These are phyloP conservation scores for Asparagopsis taxiformis DNA, from an alignment of 31 red algal genomes.

Conservation along the genomic window DNA sequence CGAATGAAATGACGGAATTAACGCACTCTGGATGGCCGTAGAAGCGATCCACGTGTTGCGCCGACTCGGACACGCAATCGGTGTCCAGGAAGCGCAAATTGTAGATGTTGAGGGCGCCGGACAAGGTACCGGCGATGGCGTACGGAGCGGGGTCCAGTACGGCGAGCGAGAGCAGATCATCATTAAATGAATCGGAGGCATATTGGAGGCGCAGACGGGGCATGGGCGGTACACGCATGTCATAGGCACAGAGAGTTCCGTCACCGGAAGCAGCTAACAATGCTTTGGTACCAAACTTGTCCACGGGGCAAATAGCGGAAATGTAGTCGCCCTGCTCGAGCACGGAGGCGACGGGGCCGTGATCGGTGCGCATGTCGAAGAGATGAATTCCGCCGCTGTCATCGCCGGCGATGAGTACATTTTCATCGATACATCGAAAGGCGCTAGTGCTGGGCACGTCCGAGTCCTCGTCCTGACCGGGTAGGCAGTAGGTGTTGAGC, in stretches of 20 bases:
- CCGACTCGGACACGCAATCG: constrained; percentile 11
- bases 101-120: constrained; percentile 53
- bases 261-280: constrained; percentile 33
- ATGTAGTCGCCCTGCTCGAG: constrained; percentile 55
- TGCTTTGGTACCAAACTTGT: constrained; percentile 11
- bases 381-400: constrained; percentile 10
- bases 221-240: constrained; percentile 28
- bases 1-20: constrained; percentile 16
- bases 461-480: too few relatives aligned
- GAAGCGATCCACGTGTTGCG: constrained; percentile 47
- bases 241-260: constrained; percentile 55
- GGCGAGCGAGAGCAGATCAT: constrained; percentile 47
- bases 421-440: not conserved
- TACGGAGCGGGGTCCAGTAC: constrained; percentile 12
- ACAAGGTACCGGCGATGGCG: constrained; percentile 27
- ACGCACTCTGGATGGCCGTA: constrained; percentile 63
- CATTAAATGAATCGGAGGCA: constrained; percentile 39
- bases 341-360: constrained; percentile 5
- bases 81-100: constrained; percentile 54
- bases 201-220: constrained; percentile 19
- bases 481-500: too few relatives aligned
- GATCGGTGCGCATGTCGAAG: not conserved
- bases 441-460: not conserved
- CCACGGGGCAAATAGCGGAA: constrained; percentile 9
- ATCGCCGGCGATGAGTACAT: not conserved